Base-by-base conservation (phyloP, 805 yeast genomes). In the Saccharomycopsis sp. region DNA sequence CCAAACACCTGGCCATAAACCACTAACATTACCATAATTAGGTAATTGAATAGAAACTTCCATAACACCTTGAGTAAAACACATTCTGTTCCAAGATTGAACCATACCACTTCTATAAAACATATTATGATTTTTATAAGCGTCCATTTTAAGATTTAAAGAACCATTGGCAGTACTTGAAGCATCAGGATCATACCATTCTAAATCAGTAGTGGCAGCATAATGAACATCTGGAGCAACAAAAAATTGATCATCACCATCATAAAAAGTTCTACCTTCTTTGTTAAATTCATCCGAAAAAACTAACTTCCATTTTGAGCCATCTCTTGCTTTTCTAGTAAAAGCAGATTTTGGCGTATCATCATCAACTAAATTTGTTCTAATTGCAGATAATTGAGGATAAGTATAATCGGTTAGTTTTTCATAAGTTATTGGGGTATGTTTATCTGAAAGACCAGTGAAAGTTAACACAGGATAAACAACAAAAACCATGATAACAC, bases 1-100 rank as follows among this genome's bases (percentile, higher is more conserved):
- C 96, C 96, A 88, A 43, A 85, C 52, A 67, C 96, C 97, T 1
- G 97, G 96, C 97, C 97, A 88, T 49, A 88, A 64, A 17, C 97
- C 97, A 3, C 80, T 66, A 23, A 79, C 69, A 41, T 74, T 64
- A 52, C 94, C 95, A 50, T 71, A 72, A 47, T 85, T 84, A 26
- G 96, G 95, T 47, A 88, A 62, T 44, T 70, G 70, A 0, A 83
- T 89, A 8, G 86, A 76, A 4, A 81, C 73, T 55, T 84, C 95
- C 48, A 87, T 51, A 31, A 65, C 57, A 37, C 96, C 96, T 54
- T 86, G 86, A 3, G 94, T 79, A 57, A 81, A 86, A 56, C 97
- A 88, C 56, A 88, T 53, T 61, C 79, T 77, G 61, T 88, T 88
- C 97, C 97, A 88, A 21, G 83, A 70, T 61, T 87, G 95, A 12